Evolutionary conservation across 2,329 filamentous ascomycete species (phyloP).

Genomic region (Sporothrix variecibatus): DNA sequence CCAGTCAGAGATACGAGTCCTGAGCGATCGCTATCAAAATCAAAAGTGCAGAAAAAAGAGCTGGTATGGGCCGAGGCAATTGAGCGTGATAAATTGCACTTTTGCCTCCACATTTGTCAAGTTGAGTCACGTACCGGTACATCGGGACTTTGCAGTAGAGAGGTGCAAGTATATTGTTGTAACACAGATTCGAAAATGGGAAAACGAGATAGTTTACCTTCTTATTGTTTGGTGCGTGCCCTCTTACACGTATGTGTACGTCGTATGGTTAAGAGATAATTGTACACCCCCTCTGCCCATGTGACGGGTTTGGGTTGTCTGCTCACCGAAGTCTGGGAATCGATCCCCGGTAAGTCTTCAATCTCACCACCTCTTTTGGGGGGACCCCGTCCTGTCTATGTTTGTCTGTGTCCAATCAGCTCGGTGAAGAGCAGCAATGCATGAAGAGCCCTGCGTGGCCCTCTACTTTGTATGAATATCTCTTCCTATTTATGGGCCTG

Average conservation of each 20-base stretch:
- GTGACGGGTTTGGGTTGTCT: background rate
- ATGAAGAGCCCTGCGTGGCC: background rate
- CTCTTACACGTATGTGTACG: background rate
- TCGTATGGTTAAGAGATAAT: background rate
- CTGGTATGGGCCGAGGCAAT: background rate
- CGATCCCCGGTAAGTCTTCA: background rate
- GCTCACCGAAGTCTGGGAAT: constrained; percentile 11
- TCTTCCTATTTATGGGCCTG: background rate
- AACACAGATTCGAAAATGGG: background rate
- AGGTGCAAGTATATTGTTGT: background rate
- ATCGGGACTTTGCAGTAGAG: background rate
- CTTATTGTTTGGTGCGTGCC: background rate
- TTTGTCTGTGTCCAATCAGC: background rate
- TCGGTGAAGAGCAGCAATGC: background rate
- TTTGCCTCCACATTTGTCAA: background rate
- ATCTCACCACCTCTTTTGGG: background rate
- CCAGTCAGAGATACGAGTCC: background rate
- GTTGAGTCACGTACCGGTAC: background rate
- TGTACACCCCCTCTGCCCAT: background rate
- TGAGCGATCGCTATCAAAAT: background rate
- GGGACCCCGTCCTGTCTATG: background rate
- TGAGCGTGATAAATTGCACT: background rate
- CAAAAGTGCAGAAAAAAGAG: too few species aligned
- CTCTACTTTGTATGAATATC: background rate
- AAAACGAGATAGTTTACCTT: background rate